A percentile compares a stretch with the other conserved stretches of the same genome.
These are phyloP conservation scores for Sphenostylis stenocarpa DNA, from an alignment of 306 rosid species.

Conservation along the genomic window DNA sequence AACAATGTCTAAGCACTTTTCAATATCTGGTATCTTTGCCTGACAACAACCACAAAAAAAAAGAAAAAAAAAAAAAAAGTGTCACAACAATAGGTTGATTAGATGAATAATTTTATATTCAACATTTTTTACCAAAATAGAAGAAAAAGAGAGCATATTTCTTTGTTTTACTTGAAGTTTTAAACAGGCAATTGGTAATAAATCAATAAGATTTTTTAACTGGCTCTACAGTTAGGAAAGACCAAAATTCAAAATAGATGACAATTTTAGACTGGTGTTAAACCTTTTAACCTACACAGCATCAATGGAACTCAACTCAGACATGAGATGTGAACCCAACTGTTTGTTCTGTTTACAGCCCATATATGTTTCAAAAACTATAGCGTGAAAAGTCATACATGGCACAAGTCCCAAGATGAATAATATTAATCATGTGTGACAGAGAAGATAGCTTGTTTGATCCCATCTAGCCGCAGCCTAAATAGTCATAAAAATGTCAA, in stretches of 20 bases:
- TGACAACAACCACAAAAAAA: constrained; percentile 43
- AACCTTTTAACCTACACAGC: constrained; percentile 4
- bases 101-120: constrained; percentile 17
- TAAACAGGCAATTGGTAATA: neutral
- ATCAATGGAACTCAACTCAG: constrained; percentile 2
- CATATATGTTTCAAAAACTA: neutral
- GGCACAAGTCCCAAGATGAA: neutral
- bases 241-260: neutral
- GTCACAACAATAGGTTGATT: constrained; percentile 4
- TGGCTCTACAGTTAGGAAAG: neutral
- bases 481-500: constrained; percentile 16
- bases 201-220: neutral
- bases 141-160: neutral
- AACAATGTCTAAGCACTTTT: constrained; percentile 84
- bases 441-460: neutral
- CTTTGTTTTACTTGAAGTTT: neutral
- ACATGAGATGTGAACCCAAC: neutral
- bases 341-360: constrained; percentile 1
- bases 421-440: constrained; percentile 13
- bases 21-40: constrained; percentile 98
- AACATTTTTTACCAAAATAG: neutral
- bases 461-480: neutral
- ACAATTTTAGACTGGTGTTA: neutral
- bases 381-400: neutral
- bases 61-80: no score